phyloP scores from a whole-genome alignment of 768 basidiomycete species.

The Galerina marginata region DNA sequence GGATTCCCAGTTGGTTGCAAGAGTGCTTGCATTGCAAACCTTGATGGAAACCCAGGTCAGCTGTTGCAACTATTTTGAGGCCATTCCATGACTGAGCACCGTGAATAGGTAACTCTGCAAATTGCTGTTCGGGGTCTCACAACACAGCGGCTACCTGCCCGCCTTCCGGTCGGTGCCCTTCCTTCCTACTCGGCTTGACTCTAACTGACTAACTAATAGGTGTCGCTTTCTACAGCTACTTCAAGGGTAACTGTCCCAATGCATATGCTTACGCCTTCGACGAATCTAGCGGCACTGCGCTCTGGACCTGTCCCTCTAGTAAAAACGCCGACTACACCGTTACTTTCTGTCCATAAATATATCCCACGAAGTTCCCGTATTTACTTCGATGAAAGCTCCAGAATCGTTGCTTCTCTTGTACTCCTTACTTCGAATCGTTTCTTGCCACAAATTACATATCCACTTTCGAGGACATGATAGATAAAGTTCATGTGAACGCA shows the following conservation, averaged over 20 bases:
- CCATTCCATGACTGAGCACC: not conserved
- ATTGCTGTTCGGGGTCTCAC: constrained; percentile 66
- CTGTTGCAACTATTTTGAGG: not conserved
- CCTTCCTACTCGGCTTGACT: not conserved
- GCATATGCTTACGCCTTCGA: constrained; percentile 61
- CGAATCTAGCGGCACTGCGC: constrained; percentile 52
- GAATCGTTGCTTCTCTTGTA: not conserved
- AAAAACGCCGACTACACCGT: constrained; percentile 49
- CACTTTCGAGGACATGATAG: too few species aligned
- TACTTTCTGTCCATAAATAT: constrained; percentile 49
- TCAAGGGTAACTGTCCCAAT: constrained; percentile 49
- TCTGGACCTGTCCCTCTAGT: constrained; percentile 53
- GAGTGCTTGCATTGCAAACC: constrained; percentile 56
- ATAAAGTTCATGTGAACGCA: too few species aligned
- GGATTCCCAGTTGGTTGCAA: constrained; percentile 66
- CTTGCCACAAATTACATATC: too few species aligned
- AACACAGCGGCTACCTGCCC: constrained; percentile 61
- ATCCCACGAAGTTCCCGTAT: not conserved
- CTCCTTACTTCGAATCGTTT: not conserved
- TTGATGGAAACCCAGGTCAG: constrained; percentile 47
- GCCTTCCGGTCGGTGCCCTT: constrained; percentile 37
- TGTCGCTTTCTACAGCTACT: constrained; percentile 45
- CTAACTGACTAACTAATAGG: constrained; percentile 34
- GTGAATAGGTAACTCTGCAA: constrained; percentile 54
- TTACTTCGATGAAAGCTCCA: not conserved